Conservation (phyloP, 257 asterid genomes). For the Osmanthus fragrans region DNA sequence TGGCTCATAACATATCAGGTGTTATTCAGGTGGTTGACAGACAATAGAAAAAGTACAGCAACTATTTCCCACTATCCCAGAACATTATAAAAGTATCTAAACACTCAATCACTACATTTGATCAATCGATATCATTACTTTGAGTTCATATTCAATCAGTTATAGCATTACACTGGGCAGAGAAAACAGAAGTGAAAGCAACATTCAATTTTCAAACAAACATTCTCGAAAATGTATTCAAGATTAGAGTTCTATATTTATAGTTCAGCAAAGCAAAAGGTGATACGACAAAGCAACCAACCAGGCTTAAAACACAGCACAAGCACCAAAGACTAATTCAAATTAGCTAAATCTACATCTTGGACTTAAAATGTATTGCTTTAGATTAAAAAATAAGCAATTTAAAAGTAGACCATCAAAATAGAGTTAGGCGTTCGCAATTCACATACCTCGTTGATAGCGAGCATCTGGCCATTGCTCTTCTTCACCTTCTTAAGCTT, state of each 20-base stretch:
- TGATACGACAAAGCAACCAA: background rate
- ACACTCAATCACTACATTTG: background rate
- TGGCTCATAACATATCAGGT: too few species aligned
- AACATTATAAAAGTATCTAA: background rate
- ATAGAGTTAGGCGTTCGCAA: background rate
- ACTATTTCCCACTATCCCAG: background rate
- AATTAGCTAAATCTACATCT: background rate
- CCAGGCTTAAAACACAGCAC: background rate
- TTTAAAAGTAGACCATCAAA: background rate
- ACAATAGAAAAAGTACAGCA: background rate
- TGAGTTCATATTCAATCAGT: background rate
- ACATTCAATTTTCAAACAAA: background rate
- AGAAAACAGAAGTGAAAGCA: background rate
- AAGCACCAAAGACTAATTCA: background rate
- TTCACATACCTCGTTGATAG: slow-evolving; percentile 71
- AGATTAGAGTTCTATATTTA: background rate
- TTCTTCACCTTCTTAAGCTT: slow-evolving; percentile 89
- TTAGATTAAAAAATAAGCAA: background rate
- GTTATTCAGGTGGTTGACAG: background rate
- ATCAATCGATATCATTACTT: background rate
- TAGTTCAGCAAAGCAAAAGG: background rate
- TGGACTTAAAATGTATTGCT: background rate
- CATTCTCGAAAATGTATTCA: background rate
- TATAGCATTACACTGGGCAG: background rate
- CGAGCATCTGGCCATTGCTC: slow-evolving; percentile 87